Evolutionary conservation across 73 alveolate species (phyloP).

Genomic region (Stentor coeruleus): DNA sequence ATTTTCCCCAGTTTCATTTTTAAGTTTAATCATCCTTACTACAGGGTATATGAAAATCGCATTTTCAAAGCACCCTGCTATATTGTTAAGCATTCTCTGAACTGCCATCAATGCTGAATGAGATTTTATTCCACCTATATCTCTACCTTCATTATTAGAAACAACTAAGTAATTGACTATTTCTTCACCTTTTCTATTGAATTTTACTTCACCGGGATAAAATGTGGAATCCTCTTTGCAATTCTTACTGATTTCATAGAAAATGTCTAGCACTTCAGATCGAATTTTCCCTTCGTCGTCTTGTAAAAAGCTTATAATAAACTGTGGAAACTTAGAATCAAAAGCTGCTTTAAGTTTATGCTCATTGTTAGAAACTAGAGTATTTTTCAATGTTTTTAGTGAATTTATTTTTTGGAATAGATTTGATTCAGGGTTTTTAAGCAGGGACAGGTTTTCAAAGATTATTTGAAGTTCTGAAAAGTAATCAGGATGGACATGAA

Average conservation of each 20-base stretch:
- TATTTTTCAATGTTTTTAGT: constrained; percentile 59
- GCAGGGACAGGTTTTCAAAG: constrained; percentile 43
- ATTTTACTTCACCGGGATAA: background rate
- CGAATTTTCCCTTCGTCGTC: constrained; percentile 47
- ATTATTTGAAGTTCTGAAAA: constrained; percentile 34
- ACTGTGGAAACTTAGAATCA: constrained; percentile 75
- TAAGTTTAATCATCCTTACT: constrained; percentile 43
- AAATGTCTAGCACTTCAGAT: constrained; percentile 40
- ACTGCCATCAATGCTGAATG: background rate
- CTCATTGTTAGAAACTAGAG: constrained; percentile 62
- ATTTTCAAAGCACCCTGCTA: constrained; percentile 50
- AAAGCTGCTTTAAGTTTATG: constrained; percentile 78
- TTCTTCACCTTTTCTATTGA: background rate
- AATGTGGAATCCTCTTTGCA: background rate
- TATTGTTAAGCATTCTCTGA: background rate
- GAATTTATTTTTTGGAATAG: constrained; percentile 72
- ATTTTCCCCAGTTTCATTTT: constrained; percentile 39
- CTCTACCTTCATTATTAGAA: background rate
- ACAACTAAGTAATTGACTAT: background rate
- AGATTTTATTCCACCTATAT: background rate
- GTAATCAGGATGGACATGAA: constrained; percentile 37
- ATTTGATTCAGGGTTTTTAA: constrained; percentile 35
- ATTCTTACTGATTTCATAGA: constrained; percentile 50
- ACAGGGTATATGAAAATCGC: constrained; percentile 55
- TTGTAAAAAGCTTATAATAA: constrained; percentile 45